Conservation (phyloP, 73 alveolate genomes). For the Paramecium octaurelia region DNA sequence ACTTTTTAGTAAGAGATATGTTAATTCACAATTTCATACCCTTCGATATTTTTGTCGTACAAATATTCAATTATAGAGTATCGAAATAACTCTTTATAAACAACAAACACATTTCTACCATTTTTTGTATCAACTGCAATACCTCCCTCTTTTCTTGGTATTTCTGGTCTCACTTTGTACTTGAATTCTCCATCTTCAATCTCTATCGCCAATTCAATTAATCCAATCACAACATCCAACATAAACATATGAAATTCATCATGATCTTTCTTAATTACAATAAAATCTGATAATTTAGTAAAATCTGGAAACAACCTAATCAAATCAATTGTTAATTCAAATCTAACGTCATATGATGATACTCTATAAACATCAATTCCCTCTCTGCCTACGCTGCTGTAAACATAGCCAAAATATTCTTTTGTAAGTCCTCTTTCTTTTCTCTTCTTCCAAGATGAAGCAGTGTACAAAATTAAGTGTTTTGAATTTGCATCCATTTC, state of each 20-base stretch:
- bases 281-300: background rate
- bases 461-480: background rate
- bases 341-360: background rate
- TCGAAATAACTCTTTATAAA: background rate
- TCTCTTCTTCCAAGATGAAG: background rate
- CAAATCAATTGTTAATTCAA: background rate
- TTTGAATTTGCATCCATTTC: slow-evolving; percentile 26
- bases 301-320: background rate
- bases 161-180: slow-evolving; percentile 25
- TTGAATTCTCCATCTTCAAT: background rate
- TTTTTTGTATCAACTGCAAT: slow-evolving; percentile 45
- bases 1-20: background rate
- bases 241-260: background rate
- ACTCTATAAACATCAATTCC: slow-evolving; percentile 35
- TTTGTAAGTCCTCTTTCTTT: slow-evolving; percentile 34
- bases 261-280: background rate
- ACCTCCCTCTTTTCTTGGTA: slow-evolving; percentile 29
- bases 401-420: background rate
- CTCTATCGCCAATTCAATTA: background rate
- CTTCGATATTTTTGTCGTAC: background rate
- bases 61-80: slow-evolving; percentile 13
- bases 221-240: background rate
- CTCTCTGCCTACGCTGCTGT: background rate
- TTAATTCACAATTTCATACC: background rate
- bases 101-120: slow-evolving; percentile 39